Evolutionary conservation across 2,329 filamentous ascomycete genomes (phyloP), one percentile per base, ranked within the genome.

Genomic region (Hypoxylon sp.): DNA sequence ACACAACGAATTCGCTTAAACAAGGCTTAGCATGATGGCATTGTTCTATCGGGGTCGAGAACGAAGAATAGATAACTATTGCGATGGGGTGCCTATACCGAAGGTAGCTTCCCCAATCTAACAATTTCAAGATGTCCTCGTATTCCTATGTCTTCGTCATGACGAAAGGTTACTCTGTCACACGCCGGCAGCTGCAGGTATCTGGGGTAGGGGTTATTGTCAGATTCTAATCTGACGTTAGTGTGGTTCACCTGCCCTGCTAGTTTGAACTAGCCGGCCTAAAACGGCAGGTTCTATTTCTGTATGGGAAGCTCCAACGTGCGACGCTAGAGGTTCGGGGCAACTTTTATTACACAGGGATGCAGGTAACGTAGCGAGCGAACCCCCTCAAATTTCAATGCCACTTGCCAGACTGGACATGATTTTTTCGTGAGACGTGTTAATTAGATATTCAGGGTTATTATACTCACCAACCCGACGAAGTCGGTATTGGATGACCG

Each of bases 151-250:
- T 20, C n/a, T 44, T 44, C 35, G 13, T 37, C 35, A 40, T 42
- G n/a, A 42, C 7, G 37, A 42, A 8, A 17, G 37, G 37, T 42
- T 20, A 42, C n/a, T 17, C 17, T 11, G 17, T 5, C 30, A 3
- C 6, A 17, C 11, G 22, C 13, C 3, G 33, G 33, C 33, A 44
- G 13, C 17, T 27, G 42, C 30, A 22, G 33, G 17, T n/a, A 49
- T 55, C 17, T 27, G 30, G 51, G 44, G 31, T 25, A 44, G 17
- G 22, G 2, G 40, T 6, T 44, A 25, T 14, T 30, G 61, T 54
- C 48, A 53, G 61, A 59, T 53, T 59, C 61, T 64, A 64, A 59
- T 59, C 61, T 27, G 46, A 63, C 33, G 55, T 17, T 54, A 27
- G 11, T n/a, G 10, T 56, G 10, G 37, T 8, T 42, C n/a, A 27